phyloP scores from a whole-genome alignment of 257 asterid genomes.

The Capsicum pubescens region DNA sequence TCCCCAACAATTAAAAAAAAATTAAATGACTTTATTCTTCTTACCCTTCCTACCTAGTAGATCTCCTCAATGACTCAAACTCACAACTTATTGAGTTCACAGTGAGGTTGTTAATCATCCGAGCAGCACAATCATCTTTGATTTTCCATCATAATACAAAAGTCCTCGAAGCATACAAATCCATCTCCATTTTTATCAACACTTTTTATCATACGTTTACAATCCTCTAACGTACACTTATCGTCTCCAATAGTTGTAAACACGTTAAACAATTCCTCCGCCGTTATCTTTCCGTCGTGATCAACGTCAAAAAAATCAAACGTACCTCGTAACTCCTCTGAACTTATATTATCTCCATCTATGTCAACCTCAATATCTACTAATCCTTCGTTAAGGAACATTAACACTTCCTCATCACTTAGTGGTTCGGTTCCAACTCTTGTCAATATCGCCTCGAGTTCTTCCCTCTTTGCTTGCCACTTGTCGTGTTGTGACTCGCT shows the following conservation, averaged over 20 bases:
- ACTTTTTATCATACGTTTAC: conserved; percentile 38
- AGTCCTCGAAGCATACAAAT: conserved; percentile 42
- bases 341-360: conserved; percentile 54
- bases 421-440: conserved; percentile 51
- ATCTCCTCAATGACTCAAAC: no score
- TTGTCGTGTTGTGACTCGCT: no score
- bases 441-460: conserved; percentile 46
- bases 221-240: conserved; percentile 39
- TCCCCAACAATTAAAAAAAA: fast-evolving
- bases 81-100: no score
- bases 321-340: conserved; percentile 56
- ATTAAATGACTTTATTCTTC: neutral
- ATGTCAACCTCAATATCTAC: conserved; percentile 44
- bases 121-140: conserved; percentile 17
- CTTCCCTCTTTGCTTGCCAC: conserved; percentile 37
- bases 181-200: conserved; percentile 41
- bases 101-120: no score
- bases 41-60: no score
- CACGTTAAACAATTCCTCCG: conserved; percentile 34
- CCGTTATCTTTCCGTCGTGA: conserved; percentile 43
- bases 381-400: conserved; percentile 44
- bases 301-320: conserved; percentile 43
- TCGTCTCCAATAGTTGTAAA: conserved; percentile 29
- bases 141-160: conserved; percentile 40
- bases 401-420: conserved; percentile 48